Evolutionary conservation across 139 green algal genomes (phyloP), one percentile per base, ranked within the genome.

Genomic region (Dunaliella primolecta): DNA sequence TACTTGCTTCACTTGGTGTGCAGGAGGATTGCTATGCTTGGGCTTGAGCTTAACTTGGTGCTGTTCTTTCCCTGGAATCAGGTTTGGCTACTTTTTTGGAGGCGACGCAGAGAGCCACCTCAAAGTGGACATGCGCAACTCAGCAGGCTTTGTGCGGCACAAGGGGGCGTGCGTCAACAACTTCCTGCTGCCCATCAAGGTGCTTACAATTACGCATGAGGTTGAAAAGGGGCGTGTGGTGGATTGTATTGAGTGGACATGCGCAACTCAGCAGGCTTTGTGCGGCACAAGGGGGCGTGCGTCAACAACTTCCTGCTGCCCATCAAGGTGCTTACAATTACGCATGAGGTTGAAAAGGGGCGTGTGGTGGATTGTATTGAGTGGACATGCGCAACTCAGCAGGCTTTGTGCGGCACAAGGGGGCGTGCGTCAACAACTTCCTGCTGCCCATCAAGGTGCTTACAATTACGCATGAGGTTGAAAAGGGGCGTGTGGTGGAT

Each of bases 221-320:
- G n/a, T n/a, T n/a, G n/a, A n/a, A n/a, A n/a, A n/a, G n/a, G n/a
- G n/a, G n/a, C n/a, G n/a, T n/a, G n/a, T n/a, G n/a, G n/a, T n/a
- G n/a, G n/a, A n/a, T n/a, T n/a, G n/a, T n/a, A n/a, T n/a, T n/a
- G n/a, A 82, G 86, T 85, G 37, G 93, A 97, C 78, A 33, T 97
- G 75, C 90, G 89, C 31, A 93, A 95, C 74, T 55, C 93, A 7
- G 91, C 94, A 2, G 92, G 90, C 29, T 96, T 95, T 84, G 87
- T 96, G 75, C 89, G 94, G 3, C 88, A 96, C 80, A 83, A 86
- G 1, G 46, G 29, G 24, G 89, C 92, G 27, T 75, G 87, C 2
- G 90, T 96, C 3, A 94, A 92, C 72, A 94, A 91, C 84, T 89
- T 93, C 72, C 88, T 97, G 84, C 93, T 95, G 80, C 94, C 94